Evolutionary conservation across 2,329 filamentous ascomycete genomes (phyloP), one percentile per base, ranked within the genome.

Genomic region (Emericellopsis cladophorae): DNA sequence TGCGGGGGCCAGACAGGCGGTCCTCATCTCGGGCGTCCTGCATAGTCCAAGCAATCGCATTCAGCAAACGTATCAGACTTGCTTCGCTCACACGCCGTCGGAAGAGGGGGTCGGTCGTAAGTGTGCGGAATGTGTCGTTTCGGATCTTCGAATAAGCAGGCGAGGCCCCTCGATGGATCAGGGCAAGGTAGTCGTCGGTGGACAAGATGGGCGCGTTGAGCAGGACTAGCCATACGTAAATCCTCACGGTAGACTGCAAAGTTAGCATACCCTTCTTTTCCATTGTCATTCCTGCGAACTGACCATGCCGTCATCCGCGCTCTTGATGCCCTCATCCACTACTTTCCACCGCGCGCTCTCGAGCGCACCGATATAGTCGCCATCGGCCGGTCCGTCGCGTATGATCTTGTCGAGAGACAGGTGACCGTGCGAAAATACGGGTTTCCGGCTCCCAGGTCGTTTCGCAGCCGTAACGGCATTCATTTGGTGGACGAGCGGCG

Each of bases 51-150:
- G 90, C 90, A 36, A 95, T 79, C 21, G 92, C 92, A 58, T 98
- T 98, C 44, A 98, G 76, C 5, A 98, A 74, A 11, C 92, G 84
- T 45, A 95, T 96, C 34, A 98, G 67, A 59, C 85, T 94, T 45
- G 93, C 93, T 61, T 98, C 92, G 43, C 87, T 95, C 44, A 98
- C 92, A 43, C 90, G 83, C 26, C 92, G 80, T 46, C 92, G 85
- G 68, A 96, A 98, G 31, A 98, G 76, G n/a, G 90, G 89, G 54
- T 98, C 92, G 40, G 90, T 95, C 26, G 92, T 92, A 41, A 98
- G 71, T 1, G 92, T 98, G 51, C 92, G 86, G 60, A 96, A 96
- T 33, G 92, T 95, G 60, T 98, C 92, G 62, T 98, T 95, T 58
- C 89, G 85, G 56, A 98, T 98, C 66, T 98, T 98, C 53, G 86